Evolutionary conservation across 1,284 basidiomycete genomes (phyloP).

Genomic region (Cutaneotrichosporon cyanovorans): DNA sequence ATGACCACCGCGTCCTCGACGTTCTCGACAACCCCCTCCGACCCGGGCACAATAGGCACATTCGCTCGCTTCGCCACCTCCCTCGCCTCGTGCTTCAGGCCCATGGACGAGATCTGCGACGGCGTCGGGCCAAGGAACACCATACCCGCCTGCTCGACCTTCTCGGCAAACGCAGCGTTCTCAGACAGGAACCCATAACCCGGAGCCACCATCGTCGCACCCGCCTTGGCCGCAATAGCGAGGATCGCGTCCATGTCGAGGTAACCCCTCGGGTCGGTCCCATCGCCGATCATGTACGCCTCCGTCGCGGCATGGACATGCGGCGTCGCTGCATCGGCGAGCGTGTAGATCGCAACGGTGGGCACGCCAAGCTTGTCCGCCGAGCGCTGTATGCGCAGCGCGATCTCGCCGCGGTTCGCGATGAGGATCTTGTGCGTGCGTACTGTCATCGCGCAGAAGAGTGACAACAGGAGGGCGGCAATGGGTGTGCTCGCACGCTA

Average conservation of each 20-base stretch:
- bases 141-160: conserved; percentile 52
- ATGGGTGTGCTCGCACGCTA: neutral
- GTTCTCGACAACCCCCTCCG: conserved; percentile 47
- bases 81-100: conserved; percentile 58
- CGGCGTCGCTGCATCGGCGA: conserved; percentile 67
- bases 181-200: conserved; percentile 64
- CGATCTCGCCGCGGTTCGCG: conserved; percentile 89
- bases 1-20: conserved; percentile 49
- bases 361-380: conserved; percentile 78
- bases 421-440: conserved; percentile 61
- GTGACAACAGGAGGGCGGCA: neutral
- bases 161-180: conserved; percentile 53
- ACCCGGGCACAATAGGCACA: conserved; percentile 57
- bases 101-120: conserved; percentile 54
- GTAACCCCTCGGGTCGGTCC: conserved; percentile 48
- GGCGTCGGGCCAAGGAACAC: conserved; percentile 58
- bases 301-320: conserved; percentile 56
- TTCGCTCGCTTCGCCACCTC: conserved; percentile 50
- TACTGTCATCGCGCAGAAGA: conserved; percentile 1
- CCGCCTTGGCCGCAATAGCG: conserved; percentile 47
- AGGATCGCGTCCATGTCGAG: conserved; percentile 48
- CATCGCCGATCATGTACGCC: conserved; percentile 42
- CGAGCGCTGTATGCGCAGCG: conserved; percentile 83
- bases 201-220: conserved; percentile 56
- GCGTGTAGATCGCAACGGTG: conserved; percentile 84